phyloP scores from a whole-genome alignment of 345 rosid genomes.

The Rhodamnia argentea region DNA sequence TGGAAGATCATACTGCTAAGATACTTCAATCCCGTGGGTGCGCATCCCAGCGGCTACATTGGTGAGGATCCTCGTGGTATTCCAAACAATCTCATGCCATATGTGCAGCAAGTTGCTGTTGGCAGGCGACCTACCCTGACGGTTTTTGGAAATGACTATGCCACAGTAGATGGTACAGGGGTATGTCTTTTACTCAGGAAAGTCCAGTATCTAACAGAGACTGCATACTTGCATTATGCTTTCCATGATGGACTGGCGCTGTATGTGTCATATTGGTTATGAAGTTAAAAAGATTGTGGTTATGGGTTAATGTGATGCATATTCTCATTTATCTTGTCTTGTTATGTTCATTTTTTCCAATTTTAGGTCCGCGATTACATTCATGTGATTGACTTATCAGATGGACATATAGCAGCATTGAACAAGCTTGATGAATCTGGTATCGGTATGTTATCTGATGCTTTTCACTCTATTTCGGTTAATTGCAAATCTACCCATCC shows the following conservation, averaged over 20 bases:
- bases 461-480: not conserved
- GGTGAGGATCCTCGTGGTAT: conserved; percentile 97
- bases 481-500: not conserved
- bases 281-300: not conserved
- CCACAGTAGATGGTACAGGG: conserved; percentile 93
- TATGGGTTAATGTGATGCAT: not conserved
- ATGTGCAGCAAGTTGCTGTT: conserved; percentile 93
- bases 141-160: conserved; percentile 76
- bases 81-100: conserved; percentile 99
- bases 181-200: conserved; percentile 27
- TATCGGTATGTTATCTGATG: conserved; percentile 32
- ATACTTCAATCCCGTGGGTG: conserved; percentile 97
- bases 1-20: conserved; percentile 89
- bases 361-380: conserved; percentile 88
- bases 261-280: not conserved
- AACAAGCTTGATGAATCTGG: conserved; percentile 48
- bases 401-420: conserved; percentile 90
- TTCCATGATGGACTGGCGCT: not conserved
- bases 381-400: conserved; percentile 90
- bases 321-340: not conserved
- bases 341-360: not conserved
- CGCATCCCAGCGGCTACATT: conserved; percentile 77
- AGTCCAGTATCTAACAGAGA: not conserved
- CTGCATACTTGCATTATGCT: not conserved
- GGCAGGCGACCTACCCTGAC: conserved; percentile 74